Base-by-base conservation (phyloP, 352 stramenopile genomes). In the Aphanomyces stellatus region DNA sequence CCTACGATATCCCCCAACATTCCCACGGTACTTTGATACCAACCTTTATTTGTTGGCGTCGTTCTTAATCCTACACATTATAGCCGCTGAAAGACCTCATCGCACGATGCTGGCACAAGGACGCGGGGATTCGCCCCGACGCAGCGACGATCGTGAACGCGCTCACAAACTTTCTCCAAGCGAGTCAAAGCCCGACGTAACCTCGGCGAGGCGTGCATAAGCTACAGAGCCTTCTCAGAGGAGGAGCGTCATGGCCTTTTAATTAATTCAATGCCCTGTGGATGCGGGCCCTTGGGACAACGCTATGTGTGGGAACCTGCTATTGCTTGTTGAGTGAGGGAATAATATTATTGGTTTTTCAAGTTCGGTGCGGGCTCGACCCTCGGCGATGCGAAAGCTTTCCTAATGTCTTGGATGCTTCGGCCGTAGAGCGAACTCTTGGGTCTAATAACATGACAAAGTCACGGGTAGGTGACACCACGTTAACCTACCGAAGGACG, bases 61-160 rank as follows among this genome's bases (percentile, higher is more conserved):
- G 43, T 57, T 24, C 13, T 28, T 37, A n/a, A 56, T 56, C 19
- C 24, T 22, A 22, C 1, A 19, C 11, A 30, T 5, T 34, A 7
- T 63, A 91, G 85, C 75, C 78, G 6, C 71, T 91, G 10, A 77
- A 80, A 43, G 62, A 80, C 4, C 75, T 93, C 8, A 87, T 91
- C 43, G 67, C 73, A 24, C 69, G 56, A 37, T 90, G 81, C 67
- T 91, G 85, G 82, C 74, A 90, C 40, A 78, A 90, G 30, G 73
- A 91, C 13, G 70, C 82, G 24, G 64, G 55, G 53, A 67, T 70
- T 34, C 69, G 82, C 51, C 82, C 82, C 24, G 60, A 67, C 28
- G 60, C 60, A 11, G 60, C 60, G 28, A 67, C 60, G 17, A 67
- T 67, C 34, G 60, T 67, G 15, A 59, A 49, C n/a, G 31, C 19